These are phyloP conservation scores for Hansfordia pulvinata DNA, from an alignment of 2,329 filamentous ascomycete species.

Conservation along the genomic window DNA sequence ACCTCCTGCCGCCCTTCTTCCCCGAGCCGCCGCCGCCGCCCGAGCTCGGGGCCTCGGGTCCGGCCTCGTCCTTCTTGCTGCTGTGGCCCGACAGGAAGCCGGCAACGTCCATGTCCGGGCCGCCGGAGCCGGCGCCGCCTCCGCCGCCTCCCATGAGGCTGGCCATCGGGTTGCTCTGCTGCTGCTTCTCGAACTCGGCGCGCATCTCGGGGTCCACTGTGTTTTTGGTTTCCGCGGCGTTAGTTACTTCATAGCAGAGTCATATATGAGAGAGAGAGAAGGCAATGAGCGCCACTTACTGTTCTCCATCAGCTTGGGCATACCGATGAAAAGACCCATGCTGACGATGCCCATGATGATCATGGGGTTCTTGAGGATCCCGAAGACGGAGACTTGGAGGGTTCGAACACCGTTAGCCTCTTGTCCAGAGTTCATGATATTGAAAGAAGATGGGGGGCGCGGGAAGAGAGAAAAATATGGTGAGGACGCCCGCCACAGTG, in stretches of 20 bases:
- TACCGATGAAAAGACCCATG: conserved; percentile 73
- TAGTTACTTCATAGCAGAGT: too few species aligned
- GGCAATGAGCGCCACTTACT: conserved; percentile 46
- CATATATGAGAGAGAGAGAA: conserved; percentile 1
- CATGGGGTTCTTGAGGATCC: conserved; percentile 88
- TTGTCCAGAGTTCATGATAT: too few species aligned
- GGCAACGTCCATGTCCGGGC: conserved; percentile 44
- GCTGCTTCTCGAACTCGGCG: conserved; percentile 83
- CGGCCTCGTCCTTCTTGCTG: conserved; percentile 23
- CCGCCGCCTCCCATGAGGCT: conserved; percentile 34
- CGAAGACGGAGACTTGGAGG: conserved; percentile 63
- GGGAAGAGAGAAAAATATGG: too few species aligned
- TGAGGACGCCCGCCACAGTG: too few species aligned
- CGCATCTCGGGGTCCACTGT: conserved; percentile 93
- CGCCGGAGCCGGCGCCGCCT: conserved; percentile 27
- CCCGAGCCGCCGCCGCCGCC: conserved; percentile 12
- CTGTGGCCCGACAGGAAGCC: conserved; percentile 45
- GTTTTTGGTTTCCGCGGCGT: too few species aligned
- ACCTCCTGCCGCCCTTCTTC: conserved; percentile 28
- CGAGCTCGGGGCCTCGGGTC: conserved; percentile 9
- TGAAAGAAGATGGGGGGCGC: too few species aligned
- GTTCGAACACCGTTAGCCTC: background rate
- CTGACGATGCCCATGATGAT: conserved; percentile 81
- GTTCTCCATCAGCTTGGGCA: conserved; percentile 92
- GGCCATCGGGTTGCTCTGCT: conserved; percentile 59